Conservation (phyloP, 176 grass and related monocot genomes). For the Musa beccarii region DNA sequence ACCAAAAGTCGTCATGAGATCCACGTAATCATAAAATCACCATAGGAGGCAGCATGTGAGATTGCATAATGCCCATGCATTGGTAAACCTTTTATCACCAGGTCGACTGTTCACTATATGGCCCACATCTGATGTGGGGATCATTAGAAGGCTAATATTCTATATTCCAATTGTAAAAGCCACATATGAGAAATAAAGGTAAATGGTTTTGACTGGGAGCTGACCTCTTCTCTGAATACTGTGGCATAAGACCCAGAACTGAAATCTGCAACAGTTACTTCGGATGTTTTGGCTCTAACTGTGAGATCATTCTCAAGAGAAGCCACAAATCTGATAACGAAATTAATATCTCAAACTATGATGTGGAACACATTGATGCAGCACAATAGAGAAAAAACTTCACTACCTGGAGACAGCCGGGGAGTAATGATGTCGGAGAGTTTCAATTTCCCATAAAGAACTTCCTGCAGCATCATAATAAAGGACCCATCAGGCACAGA, state of each 20-base stretch:
- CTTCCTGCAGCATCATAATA: constrained; percentile 41
- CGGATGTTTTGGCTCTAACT: constrained; percentile 76
- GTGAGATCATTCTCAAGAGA: constrained; percentile 93
- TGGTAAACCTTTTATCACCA: no score
- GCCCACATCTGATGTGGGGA: no score
- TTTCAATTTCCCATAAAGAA: constrained; percentile 94
- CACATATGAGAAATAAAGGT: no score
- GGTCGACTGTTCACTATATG: no score
- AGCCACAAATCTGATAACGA: constrained; percentile 49
- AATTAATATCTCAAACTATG: constrained; percentile 14
- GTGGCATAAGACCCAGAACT: constrained; percentile 89
- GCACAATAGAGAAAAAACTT: constrained; percentile 1
- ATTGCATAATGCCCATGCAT: no score
- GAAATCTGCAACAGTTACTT: constrained; percentile 79
- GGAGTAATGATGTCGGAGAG: constrained; percentile 66
- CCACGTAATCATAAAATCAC: no score
- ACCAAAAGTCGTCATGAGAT: no score
- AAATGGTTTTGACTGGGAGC: background rate
- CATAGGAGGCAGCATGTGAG: no score
- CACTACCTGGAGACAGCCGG: constrained; percentile 82
- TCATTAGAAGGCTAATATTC: no score
- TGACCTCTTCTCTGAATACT: constrained; percentile 86
- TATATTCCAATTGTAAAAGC: background rate
- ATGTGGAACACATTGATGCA: constrained; percentile 7
- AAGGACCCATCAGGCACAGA: background rate